phyloP scores from a whole-genome alignment of 495 filamentous ascomycete species.

The Daldinia loculata region DNA sequence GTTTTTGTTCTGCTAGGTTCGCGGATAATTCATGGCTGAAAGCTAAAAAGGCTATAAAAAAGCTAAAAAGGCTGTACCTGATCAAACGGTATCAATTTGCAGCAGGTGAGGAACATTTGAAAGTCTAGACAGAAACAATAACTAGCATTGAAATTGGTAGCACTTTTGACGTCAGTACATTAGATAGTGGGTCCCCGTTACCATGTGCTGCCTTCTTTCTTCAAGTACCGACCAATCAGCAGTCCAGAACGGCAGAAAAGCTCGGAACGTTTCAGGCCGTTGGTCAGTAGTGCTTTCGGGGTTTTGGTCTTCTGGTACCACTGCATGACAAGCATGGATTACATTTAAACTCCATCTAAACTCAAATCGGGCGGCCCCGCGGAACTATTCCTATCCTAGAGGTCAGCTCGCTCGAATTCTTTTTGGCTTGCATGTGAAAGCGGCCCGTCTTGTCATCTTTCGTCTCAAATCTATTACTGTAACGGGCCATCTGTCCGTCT shows the following conservation, averaged over 20 bases:
- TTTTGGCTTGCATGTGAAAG: slow-evolving; percentile 44
- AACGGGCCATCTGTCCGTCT: slow-evolving; percentile 22
- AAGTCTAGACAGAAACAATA: background rate
- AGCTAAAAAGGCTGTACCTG: slow-evolving; percentile 19
- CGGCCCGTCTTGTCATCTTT: slow-evolving; percentile 15
- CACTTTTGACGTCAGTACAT: slow-evolving; percentile 38
- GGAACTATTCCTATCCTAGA: slow-evolving; percentile 12
- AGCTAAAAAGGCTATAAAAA: background rate
- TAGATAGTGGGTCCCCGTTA: background rate
- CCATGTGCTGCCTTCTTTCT: slow-evolving; percentile 21
- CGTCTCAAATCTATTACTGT: slow-evolving; percentile 24
- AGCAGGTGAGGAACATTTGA: slow-evolving; percentile 8
- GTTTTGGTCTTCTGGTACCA: background rate
- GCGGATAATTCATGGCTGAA: slow-evolving; percentile 1
- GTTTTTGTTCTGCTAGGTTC: slow-evolving; percentile 1
- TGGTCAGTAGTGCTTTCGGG: background rate
- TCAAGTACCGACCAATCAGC: slow-evolving; percentile 9
- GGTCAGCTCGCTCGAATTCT: background rate
- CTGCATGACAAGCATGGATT: slow-evolving; percentile 9
- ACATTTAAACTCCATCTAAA: slow-evolving; percentile 13
- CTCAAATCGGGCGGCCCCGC: slow-evolving; percentile 12
- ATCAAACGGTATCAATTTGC: slow-evolving; percentile 18
- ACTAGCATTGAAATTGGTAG: slow-evolving; percentile 23
- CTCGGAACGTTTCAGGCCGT: slow-evolving; percentile 14
- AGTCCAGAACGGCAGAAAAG: background rate